phyloP scores from a whole-genome alignment of 306 rosid genomes.

The Coriaria nepalensis region DNA sequence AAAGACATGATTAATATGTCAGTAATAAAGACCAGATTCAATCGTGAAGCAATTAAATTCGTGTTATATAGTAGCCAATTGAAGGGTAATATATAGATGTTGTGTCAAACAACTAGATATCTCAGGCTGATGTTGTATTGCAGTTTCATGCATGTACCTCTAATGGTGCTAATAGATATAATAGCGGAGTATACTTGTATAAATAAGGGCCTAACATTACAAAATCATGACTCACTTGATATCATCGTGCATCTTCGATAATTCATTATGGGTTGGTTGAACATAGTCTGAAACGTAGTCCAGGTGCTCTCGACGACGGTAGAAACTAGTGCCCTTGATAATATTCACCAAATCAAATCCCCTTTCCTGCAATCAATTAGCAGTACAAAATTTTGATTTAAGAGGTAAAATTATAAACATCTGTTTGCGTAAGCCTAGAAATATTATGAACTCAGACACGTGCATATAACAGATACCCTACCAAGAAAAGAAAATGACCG shows the following conservation, averaged over 20 bases:
- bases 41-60: not conserved
- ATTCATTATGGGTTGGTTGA: constrained; percentile 47
- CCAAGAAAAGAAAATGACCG: constrained; percentile 83
- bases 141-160: too few species aligned
- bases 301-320: constrained; percentile 51
- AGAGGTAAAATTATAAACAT: not conserved
- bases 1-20: constrained; percentile 10
- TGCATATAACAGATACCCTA: constrained; percentile 22
- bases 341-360: constrained; percentile 46
- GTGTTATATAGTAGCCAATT: not conserved
- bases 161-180: too few species aligned
- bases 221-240: constrained; percentile 28
- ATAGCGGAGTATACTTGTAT: too few species aligned
- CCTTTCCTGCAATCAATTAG: constrained; percentile 45
- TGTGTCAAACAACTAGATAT: too few species aligned
- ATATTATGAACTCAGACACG: not conserved
- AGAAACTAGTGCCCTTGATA: constrained; percentile 51
- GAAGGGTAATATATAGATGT: too few species aligned
- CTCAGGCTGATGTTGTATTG: too few species aligned
- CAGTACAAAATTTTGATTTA: not conserved
- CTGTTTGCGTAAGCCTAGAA: too few species aligned
- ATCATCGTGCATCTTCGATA: constrained; percentile 22
- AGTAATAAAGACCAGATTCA: not conserved
- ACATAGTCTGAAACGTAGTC: constrained; percentile 63
- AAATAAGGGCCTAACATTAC: too few species aligned